Evolutionary conservation across 768 basidiomycete genomes (phyloP).

Genomic region (Suillus subalutaceus): DNA sequence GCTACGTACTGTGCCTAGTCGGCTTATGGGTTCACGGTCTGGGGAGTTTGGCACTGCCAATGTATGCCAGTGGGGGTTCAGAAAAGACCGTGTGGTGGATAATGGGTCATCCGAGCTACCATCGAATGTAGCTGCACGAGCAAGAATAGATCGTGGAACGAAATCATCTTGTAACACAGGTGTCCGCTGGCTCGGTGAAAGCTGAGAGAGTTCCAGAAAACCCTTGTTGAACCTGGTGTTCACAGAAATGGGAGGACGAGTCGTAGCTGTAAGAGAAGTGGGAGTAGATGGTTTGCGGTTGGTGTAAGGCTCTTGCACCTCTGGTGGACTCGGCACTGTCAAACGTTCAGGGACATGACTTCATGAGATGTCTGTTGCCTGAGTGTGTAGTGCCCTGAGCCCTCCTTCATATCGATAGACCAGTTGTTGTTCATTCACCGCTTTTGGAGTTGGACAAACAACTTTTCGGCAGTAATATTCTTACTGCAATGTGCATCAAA

Average conservation of each 20-base stretch:
- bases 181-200: constrained; percentile 9
- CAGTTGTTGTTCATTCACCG: too few relatives aligned
- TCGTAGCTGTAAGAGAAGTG: neutral
- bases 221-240: constrained; percentile 1
- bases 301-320: neutral
- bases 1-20: constrained; percentile 1
- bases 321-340: constrained; percentile 1
- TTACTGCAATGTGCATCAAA: too few relatives aligned
- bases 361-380: constrained; percentile 9
- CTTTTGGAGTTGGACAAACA: too few relatives aligned
- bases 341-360: neutral
- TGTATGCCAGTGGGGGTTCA: constrained; percentile 13
- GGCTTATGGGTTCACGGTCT: constrained; percentile 9
- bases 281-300: constrained; percentile 1
- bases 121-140: constrained; percentile 16
- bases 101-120: constrained; percentile 15
- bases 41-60: constrained; percentile 13
- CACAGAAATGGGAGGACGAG: constrained; percentile 8
- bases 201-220: neutral
- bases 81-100: neutral
- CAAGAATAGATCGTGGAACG: constrained; percentile 7
- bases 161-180: constrained; percentile 9
- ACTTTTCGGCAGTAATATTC: too few relatives aligned
- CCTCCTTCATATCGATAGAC: too few relatives aligned
- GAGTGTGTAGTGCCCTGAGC: too few relatives aligned